Conservation (phyloP, 73 alveolate species). For the Blepharisma japonicum region DNA sequence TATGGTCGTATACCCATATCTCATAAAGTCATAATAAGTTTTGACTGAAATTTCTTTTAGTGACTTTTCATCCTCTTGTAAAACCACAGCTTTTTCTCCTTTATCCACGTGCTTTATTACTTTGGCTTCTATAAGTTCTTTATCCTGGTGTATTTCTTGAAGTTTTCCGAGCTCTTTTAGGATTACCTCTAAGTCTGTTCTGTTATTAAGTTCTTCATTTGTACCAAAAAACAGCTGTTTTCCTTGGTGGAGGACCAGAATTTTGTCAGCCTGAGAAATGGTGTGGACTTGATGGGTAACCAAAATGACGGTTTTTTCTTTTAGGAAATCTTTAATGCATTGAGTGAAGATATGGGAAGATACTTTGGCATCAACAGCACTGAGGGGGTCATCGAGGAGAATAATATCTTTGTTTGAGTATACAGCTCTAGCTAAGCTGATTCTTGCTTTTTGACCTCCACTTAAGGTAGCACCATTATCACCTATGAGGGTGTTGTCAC, state of each 20-base stretch:
- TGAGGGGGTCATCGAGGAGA: slow-evolving; percentile 78
- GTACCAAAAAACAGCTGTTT: slow-evolving; percentile 1
- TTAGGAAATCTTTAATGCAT: slow-evolving; percentile 54
- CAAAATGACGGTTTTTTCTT: slow-evolving; percentile 29
- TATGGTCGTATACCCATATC: background rate
- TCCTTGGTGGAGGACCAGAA: slow-evolving; percentile 49
- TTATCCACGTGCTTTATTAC: background rate
- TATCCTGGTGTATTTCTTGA: background rate
- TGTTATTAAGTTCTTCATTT: background rate
- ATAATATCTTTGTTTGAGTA: slow-evolving; percentile 63
- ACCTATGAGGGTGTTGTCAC: slow-evolving; percentile 62
- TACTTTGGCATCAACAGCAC: slow-evolving; percentile 76
- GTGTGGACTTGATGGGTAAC: slow-evolving; percentile 28
- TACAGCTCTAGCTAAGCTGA: slow-evolving; percentile 75
- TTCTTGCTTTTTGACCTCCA: slow-evolving; percentile 75
- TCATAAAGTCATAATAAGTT: background rate
- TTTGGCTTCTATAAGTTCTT: background rate
- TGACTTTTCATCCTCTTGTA: background rate
- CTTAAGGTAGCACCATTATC: slow-evolving; percentile 67
- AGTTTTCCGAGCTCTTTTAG: background rate
- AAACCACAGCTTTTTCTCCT: background rate
- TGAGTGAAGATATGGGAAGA: slow-evolving; percentile 56
- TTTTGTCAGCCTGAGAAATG: slow-evolving; percentile 43
- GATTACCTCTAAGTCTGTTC: too few relatives aligned
- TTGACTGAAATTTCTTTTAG: background rate